phyloP scores from a whole-genome alignment of 345 rosid species.

The Eucalyptus polybractea region DNA sequence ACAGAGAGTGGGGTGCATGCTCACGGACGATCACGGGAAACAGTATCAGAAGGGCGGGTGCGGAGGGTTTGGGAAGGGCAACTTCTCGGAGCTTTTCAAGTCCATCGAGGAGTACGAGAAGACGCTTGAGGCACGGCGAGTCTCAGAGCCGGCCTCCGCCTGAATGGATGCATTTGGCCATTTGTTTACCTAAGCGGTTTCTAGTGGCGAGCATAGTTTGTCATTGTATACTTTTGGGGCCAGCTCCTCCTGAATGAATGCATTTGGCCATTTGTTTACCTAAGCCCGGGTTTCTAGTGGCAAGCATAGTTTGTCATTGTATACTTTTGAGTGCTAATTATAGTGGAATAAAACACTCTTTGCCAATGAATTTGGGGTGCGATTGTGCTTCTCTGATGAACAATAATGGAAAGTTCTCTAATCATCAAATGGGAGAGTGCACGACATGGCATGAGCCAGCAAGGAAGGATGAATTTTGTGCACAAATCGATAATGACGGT shows the following conservation, averaged over 20 bases:
- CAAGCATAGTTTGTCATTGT: no score
- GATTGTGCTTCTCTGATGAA: neutral
- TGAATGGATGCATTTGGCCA: neutral
- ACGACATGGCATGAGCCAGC: neutral
- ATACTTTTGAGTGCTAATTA: neutral
- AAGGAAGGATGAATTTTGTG: neutral
- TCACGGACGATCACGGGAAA: constrained; percentile 56
- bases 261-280: neutral
- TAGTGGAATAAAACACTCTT: neutral
- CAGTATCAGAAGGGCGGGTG: constrained; percentile 84
- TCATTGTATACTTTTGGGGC: neutral
- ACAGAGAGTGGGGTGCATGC: constrained; percentile 81
- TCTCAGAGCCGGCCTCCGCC: constrained; percentile 1
- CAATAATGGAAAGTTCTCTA: neutral
- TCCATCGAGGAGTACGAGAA: constrained; percentile 93
- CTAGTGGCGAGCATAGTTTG: no score
- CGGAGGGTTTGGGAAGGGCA: constrained; percentile 94
- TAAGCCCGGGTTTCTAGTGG: no score
- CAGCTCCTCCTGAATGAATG: constrained; percentile 5
- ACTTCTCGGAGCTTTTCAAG: constrained; percentile 88
- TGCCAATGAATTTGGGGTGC: neutral
- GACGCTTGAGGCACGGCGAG: constrained; percentile 55
- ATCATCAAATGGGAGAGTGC: neutral
- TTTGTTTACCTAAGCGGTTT: no score
- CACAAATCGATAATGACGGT: neutral